phyloP scores from a whole-genome alignment of 305 asterid genomes.

The Solanum hybrid region DNA sequence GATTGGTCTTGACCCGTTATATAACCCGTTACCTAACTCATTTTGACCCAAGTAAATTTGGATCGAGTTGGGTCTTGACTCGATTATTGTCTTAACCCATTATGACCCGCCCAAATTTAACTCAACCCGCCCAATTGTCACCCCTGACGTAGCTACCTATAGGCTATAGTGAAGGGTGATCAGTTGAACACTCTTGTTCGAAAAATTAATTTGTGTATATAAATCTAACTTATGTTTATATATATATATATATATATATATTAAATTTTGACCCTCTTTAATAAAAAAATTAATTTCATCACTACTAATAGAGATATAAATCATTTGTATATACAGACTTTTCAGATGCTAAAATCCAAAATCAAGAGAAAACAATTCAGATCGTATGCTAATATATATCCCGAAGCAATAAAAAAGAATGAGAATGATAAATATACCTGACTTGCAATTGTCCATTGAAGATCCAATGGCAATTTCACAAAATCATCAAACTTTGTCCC shows the following conservation, averaged over 20 bases:
- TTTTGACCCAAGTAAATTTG: no score
- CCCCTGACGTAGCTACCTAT: no score
- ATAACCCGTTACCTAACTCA: no score
- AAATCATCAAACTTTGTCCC: slow-evolving; percentile 94
- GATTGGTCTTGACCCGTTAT: no score
- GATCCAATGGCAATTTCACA: slow-evolving; percentile 63
- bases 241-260: no score
- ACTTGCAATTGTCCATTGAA: slow-evolving; percentile 84
- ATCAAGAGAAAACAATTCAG: background rate
- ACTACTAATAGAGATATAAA: background rate
- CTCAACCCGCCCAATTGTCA: no score
- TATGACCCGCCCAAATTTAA: no score
- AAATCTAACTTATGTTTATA: no score
- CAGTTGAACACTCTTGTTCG: no score
- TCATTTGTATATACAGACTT: background rate
- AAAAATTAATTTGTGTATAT: background rate
- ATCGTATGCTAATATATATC: background rate
- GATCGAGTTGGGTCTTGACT: no score
- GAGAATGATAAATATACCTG: slow-evolving; percentile 37
- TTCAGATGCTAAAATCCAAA: background rate
- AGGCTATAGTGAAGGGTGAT: no score
- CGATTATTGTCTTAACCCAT: no score
- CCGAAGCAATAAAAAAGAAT: background rate
- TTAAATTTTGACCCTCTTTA: background rate
- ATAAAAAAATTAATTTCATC: background rate